Evolutionary conservation across 2,329 filamentous ascomycete species (phyloP).

Genomic region (Talaromyces pinophilus): DNA sequence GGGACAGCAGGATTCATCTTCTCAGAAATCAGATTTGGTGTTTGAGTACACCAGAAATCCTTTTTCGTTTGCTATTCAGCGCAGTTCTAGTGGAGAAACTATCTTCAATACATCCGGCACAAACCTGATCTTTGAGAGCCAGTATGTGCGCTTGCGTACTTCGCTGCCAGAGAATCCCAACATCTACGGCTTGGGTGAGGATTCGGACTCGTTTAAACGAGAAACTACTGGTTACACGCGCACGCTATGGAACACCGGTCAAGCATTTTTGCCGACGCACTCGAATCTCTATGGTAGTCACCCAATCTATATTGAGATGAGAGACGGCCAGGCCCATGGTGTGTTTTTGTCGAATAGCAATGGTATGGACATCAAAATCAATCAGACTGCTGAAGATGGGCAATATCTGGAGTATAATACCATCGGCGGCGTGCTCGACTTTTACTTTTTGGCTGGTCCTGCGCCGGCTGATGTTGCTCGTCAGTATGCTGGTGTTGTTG

Average conservation of each 20-base stretch:
- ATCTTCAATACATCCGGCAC: slow-evolving; percentile 70
- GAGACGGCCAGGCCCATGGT: slow-evolving; percentile 59
- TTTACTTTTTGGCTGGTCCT: slow-evolving; percentile 65
- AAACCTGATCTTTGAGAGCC: slow-evolving; percentile 71
- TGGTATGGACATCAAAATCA: slow-evolving; percentile 75
- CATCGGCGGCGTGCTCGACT: slow-evolving; percentile 75
- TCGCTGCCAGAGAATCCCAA: slow-evolving; percentile 67
- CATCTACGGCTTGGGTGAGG: slow-evolving; percentile 78
- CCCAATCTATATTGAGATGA: slow-evolving; percentile 72
- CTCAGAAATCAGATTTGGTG: slow-evolving; percentile 35
- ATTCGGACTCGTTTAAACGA: slow-evolving; percentile 69
- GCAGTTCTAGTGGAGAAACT: slow-evolving; percentile 34
- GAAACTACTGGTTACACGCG: slow-evolving; percentile 69
- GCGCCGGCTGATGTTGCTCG: slow-evolving; percentile 59
- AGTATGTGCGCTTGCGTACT: slow-evolving; percentile 75
- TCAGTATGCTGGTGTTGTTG: slow-evolving; percentile 61
- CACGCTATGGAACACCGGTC: slow-evolving; percentile 69
- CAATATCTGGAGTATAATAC: slow-evolving; percentile 80
- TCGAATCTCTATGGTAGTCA: slow-evolving; percentile 73
- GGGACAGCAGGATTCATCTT: slow-evolving; percentile 47
- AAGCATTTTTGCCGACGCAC: slow-evolving; percentile 60
- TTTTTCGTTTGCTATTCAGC: slow-evolving; percentile 65
- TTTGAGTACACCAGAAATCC: slow-evolving; percentile 60
- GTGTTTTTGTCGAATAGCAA: slow-evolving; percentile 73
- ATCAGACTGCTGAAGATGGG: slow-evolving; percentile 57